Evolutionary conservation across 2,329 filamentous ascomycete species (phyloP), one percentile per base, ranked within the genome.

Genomic region (Diaporthe vexans): DNA sequence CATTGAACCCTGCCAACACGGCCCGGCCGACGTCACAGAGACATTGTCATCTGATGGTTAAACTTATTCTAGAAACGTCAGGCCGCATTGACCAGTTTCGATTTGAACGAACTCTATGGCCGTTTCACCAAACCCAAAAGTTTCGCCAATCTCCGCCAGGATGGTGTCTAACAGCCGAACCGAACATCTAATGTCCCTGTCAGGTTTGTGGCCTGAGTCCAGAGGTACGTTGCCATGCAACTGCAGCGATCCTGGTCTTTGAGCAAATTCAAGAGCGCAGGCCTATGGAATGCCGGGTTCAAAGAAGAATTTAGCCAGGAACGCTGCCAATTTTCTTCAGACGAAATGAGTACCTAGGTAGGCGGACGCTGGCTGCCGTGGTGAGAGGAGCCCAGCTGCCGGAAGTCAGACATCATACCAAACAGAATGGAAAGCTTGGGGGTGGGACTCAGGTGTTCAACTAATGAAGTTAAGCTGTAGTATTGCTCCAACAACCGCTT

Each of bases 41-140:
- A 37, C 29, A 67, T 40, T 67, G 15, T 13, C 63, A 54, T 54
- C 48, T 29, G n/a, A 54, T 54, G 63, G n/a, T 68, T 54, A 68
- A 68, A 68, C 63, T 68, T 15, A 68, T 68, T 68, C 63, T 68
- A 68, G 63, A 68, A 68, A 54, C 63, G 10, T 54, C 33, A 29
- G 10, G 46, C n/a, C 29, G 63, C 63, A 68, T 68, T 54, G 63
- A 40, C 63, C n/a, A 68, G 63, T 68, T 68, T 54, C 63, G 63
- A 68, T 40, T 68, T 68, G 48, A 68, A 54, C 63, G 63, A 68
- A 68, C 63, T 68, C 63, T 68, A 68, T 54, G 63, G 63, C 21
- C 48, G 63, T 68, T 67, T 54, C 63, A 54, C 63, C 48, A 54
- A 68, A 54, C 33, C 46, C 63, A 68, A 68, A 54, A 54, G n/a